These are phyloP conservation scores for Cladophialophora chaetospira DNA, from an alignment of 2,329 filamentous ascomycete genomes.

Conservation along the genomic window DNA sequence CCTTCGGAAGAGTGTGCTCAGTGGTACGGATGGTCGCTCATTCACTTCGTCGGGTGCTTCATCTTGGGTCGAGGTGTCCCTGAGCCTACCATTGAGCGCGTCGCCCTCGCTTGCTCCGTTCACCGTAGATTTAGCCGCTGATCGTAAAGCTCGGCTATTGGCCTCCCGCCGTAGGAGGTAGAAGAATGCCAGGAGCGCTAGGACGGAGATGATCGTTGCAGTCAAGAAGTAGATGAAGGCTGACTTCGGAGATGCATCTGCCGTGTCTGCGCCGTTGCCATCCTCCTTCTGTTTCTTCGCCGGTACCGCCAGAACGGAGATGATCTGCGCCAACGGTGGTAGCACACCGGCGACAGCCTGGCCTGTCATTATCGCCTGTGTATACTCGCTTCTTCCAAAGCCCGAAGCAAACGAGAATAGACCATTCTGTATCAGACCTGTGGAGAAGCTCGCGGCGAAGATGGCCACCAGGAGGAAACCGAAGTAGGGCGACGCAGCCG, in stretches of 20 bases:
- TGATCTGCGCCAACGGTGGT: constrained; percentile 82
- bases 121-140: constrained; percentile 24
- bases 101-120: constrained; percentile 30
- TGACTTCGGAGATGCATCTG: constrained; percentile 61
- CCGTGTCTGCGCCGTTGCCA: constrained; percentile 36
- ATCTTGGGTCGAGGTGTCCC: constrained; percentile 42
- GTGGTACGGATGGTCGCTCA: constrained; percentile 51
- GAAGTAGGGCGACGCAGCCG: constrained; percentile 70
- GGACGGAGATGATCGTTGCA: constrained; percentile 72
- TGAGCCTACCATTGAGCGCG: constrained; percentile 27
- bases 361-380: constrained; percentile 93
- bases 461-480: constrained; percentile 81
- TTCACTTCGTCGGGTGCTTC: constrained; percentile 38
- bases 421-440: constrained; percentile 88
- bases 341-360: constrained; percentile 91
- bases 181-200: constrained; percentile 72
- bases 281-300: constrained; percentile 41
- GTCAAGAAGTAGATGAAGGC: constrained; percentile 92
- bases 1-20: constrained; percentile 71
- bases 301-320: constrained; percentile 72
- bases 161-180: constrained; percentile 65
- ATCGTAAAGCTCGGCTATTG: constrained; percentile 13
- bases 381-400: constrained; percentile 85
- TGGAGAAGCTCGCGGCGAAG: constrained; percentile 73
- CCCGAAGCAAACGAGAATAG: constrained; percentile 87